Conservation (phyloP, 2,329 filamentous ascomycete species). For the Drechslerella coelobrocha region DNA sequence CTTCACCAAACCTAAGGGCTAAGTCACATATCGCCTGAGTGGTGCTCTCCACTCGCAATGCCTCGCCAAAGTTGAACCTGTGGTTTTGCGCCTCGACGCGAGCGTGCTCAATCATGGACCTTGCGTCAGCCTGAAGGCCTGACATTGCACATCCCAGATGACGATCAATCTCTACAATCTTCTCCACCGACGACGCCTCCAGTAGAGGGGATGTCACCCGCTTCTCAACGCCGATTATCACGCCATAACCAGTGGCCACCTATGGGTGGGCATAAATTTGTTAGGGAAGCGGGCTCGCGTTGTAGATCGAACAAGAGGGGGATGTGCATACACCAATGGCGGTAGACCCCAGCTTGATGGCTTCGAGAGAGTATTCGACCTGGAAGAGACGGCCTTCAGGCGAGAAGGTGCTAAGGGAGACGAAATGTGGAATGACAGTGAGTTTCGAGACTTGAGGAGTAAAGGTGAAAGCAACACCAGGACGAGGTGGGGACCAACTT, state of each 20-base stretch:
- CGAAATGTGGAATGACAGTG: slow-evolving; percentile 36
- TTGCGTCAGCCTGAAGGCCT: slow-evolving; percentile 93
- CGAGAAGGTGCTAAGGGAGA: slow-evolving; percentile 84
- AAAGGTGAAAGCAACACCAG: slow-evolving; percentile 41
- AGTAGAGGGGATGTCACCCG: slow-evolving; percentile 96
- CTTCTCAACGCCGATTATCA: slow-evolving; percentile 98
- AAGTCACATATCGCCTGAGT: slow-evolving; percentile 99
- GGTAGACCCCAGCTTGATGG: slow-evolving; percentile 98
- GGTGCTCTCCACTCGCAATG: slow-evolving; percentile 92
- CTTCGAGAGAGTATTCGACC: slow-evolving; percentile 99
- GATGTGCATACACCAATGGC: slow-evolving; percentile 78
- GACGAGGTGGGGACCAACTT: slow-evolving; percentile 69
- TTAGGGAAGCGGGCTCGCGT: slow-evolving; percentile 3
- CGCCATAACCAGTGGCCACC: slow-evolving; percentile 90
- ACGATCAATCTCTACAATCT: slow-evolving; percentile 98
- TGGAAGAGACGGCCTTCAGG: slow-evolving; percentile 99
- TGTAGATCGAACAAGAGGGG: slow-evolving; percentile 8
- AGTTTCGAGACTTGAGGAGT: slow-evolving; percentile 20
- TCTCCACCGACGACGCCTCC: slow-evolving; percentile 96
- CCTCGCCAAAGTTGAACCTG: slow-evolving; percentile 96
- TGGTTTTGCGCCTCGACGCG: slow-evolving; percentile 97
- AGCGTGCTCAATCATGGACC: slow-evolving; percentile 97
- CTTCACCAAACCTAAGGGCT: slow-evolving; percentile 93
- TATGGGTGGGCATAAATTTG: slow-evolving; percentile 54
- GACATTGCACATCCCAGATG: slow-evolving; percentile 99